Conservation (phyloP, 2,329 filamentous ascomycete genomes). For the Venturia oleaginea region DNA sequence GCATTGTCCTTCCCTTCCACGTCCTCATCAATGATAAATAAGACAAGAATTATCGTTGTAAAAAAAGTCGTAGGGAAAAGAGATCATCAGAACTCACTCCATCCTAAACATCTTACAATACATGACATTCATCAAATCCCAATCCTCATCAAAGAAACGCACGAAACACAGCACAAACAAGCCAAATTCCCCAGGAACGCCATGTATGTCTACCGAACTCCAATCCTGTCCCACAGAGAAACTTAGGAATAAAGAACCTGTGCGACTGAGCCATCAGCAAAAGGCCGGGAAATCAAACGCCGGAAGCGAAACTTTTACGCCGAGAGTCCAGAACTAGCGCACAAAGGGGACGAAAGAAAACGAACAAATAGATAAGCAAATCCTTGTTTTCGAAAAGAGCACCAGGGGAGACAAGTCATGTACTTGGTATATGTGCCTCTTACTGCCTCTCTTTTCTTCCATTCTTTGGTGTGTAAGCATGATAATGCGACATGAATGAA, state of each 20-base stretch:
- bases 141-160: not conserved
- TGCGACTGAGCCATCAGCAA: not conserved
- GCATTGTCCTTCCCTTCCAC: not conserved
- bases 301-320: not conserved
- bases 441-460: not conserved
- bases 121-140: not conserved
- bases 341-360: not conserved
- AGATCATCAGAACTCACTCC: not conserved
- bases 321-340: not conserved
- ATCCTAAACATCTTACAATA: slow-evolving; percentile 4
- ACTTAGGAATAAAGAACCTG: not conserved
- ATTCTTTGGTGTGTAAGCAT: not conserved
- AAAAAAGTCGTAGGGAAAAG: not conserved
- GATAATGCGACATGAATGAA: too few species aligned
- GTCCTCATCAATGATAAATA: not conserved
- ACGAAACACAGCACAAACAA: not conserved
- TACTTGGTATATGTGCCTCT: not conserved
- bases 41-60: not conserved
- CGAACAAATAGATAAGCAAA: not conserved
- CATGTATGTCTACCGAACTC: not conserved
- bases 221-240: not conserved
- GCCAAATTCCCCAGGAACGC: not conserved
- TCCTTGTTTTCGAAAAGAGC: not conserved
- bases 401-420: not conserved
- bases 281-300: not conserved